Conservation (phyloP, 768 basidiomycete genomes). For the Roridomyces roridus region DNA sequence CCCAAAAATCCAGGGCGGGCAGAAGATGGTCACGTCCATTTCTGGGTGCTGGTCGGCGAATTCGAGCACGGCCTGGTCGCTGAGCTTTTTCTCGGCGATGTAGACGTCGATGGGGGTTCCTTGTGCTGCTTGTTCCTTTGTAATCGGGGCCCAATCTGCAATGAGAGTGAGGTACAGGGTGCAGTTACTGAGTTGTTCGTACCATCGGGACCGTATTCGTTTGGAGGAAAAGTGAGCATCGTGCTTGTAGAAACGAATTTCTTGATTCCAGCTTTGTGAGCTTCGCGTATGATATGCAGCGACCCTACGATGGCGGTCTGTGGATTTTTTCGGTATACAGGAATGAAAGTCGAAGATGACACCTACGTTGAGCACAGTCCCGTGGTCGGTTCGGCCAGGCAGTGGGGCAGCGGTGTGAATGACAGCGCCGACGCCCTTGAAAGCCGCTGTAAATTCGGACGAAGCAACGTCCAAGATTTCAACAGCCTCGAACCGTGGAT, state of each 20-base stretch:
- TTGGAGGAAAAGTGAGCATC: constrained; percentile 12
- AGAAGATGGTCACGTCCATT: constrained; percentile 26
- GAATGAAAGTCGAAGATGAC: not conserved
- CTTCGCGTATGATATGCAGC: constrained; percentile 33
- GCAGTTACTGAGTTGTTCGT: no score
- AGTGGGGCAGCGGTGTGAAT: constrained; percentile 17
- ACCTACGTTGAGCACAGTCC: constrained; percentile 9
- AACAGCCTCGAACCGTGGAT: constrained; percentile 21
- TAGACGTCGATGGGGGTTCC: constrained; percentile 10
- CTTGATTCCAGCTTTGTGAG: constrained; percentile 27
- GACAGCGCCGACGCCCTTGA: constrained; percentile 5
- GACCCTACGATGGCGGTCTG: constrained; percentile 34
- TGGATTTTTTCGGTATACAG: not conserved
- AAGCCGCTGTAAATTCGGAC: constrained; percentile 6
- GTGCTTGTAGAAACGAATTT: constrained; percentile 30
- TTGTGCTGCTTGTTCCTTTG: constrained; percentile 14
- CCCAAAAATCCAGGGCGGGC: constrained; percentile 31
- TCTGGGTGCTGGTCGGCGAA: constrained; percentile 23
- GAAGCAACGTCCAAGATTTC: constrained; percentile 25
- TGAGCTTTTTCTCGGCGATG: constrained; percentile 17
- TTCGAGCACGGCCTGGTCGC: constrained; percentile 16
- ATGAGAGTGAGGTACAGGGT: not conserved
- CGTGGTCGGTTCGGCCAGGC: constrained; percentile 20
- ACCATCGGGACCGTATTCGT: constrained; percentile 14
- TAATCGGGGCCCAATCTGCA: constrained; percentile 20